Conservation (phyloP, 164 flowering plant genomes). For the Aristolochia contorta region DNA sequence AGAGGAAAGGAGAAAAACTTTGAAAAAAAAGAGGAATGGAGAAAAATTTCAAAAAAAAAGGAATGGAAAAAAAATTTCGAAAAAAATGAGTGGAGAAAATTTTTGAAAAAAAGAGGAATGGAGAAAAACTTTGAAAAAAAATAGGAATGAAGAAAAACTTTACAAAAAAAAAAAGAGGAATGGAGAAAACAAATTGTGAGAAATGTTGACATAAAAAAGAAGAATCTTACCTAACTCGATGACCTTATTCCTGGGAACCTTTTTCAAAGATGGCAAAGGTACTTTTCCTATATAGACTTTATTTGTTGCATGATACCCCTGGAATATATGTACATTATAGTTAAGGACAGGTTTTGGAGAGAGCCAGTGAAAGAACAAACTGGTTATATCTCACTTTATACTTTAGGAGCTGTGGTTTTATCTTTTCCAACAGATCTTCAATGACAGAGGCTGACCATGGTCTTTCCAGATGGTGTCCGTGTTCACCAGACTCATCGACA, state of each 20-base stretch:
- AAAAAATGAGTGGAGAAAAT: no score
- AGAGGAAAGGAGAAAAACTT: neutral
- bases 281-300: slow-evolving; percentile 61
- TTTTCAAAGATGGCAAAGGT: slow-evolving; percentile 41
- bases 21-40: neutral
- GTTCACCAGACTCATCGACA: slow-evolving; percentile 9
- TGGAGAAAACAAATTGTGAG: neutral
- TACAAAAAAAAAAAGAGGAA: neutral
- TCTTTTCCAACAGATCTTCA: slow-evolving; percentile 37
- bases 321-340: slow-evolving; percentile 13
- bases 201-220: neutral
- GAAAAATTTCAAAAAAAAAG: neutral
- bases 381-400: slow-evolving; percentile 43
- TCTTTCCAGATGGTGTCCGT: slow-evolving; percentile 24
- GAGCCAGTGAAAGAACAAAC: slow-evolving; percentile 1
- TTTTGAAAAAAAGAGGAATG: neutral
- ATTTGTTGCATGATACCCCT: slow-evolving; percentile 65
- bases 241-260: slow-evolving; percentile 57
- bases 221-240: slow-evolving; percentile 59
- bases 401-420: slow-evolving; percentile 35
- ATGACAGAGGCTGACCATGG: slow-evolving; percentile 72
- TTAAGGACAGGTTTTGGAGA: neutral
- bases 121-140: no score
- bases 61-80: neutral
- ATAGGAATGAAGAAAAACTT: neutral